Base-by-base conservation (phyloP, 2,329 filamentous ascomycete genomes). In the Ramularia collo-cygni region DNA sequence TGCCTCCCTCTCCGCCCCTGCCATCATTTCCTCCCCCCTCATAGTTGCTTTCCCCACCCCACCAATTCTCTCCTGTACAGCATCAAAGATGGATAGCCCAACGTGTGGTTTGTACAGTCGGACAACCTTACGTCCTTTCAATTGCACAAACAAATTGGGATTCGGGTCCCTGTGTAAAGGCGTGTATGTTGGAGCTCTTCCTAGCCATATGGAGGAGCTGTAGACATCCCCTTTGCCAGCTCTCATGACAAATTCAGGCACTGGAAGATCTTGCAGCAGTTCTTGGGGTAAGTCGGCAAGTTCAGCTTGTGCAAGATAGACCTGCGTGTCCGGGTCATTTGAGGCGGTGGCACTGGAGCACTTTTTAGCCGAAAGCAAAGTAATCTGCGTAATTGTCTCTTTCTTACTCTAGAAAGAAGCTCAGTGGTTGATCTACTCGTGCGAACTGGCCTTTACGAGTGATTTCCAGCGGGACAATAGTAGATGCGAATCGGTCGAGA, bases 121-220 rank as follows among this genome's bases (percentile, higher is more conserved):
- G 12, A 95, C 69, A 0, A 67, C 60, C 63, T 98, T 98, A 37
- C 58, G 63, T 3, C 85, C 79, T 12, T 77, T 77, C 9, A 96
- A 63, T 63, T 98, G 92, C 32, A 85, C 77, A 59, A 96, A 95
- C 0, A 95, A 55, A 58, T 98, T 98, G 0, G 87, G 87, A 55
- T 96, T 96, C 0, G 92, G 92, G 56, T 98, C 92, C 39, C 84
- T 77, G 63, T 98, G 92, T 3, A 95, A 69, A 3, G 92, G 88
- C 1, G 92, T 95, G 53, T 87, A 88, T 0, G 89, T 95, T 0
- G 87, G 87, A 28, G 87, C 79, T 10, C 82, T 70, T 1, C 92
- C 92, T 9, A 96, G 73, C 90, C 90, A 98, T 30, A 96, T 69
- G 52, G 85, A 93, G 0, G 83, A 81, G 53, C 74, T 77, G 59